Conservation (phyloP, 805 yeast genomes). For the Ogataea dorogensis region DNA sequence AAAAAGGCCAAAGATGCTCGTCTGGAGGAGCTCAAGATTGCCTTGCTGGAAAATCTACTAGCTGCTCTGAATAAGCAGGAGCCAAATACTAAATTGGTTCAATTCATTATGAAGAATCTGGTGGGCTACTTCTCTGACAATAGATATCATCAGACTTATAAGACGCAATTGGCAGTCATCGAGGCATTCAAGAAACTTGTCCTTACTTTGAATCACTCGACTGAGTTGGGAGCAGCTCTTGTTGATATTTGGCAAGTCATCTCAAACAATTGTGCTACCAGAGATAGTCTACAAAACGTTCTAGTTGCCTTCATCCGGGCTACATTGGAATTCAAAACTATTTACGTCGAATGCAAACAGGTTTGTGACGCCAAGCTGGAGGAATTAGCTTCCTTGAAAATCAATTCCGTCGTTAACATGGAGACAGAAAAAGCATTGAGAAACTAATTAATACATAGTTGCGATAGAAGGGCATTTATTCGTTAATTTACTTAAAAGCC, state of each 20-base stretch:
- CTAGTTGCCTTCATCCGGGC: conserved; percentile 45
- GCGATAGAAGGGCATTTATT: conserved; percentile 2
- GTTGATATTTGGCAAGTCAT: conserved; percentile 18
- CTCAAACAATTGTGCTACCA: conserved; percentile 15
- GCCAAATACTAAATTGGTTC: conserved; percentile 38
- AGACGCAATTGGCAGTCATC: conserved; percentile 17
- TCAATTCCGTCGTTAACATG: conserved; percentile 47
- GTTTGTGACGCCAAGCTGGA: conserved; percentile 40
- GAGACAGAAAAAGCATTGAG: conserved; percentile 31
- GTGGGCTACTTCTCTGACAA: conserved; percentile 21
- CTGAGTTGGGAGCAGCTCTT: conserved; percentile 11
- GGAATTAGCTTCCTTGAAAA: conserved; percentile 34
- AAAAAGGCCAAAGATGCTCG: conserved; percentile 22
- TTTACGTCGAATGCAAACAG: conserved; percentile 41
- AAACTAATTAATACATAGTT: conserved; percentile 2
- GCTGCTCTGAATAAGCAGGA: conserved; percentile 45
- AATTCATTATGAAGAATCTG: conserved; percentile 38
- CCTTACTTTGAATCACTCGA: neutral
- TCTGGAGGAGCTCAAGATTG: conserved; percentile 19
- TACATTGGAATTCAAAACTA: conserved; percentile 15
- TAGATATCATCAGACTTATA: conserved; percentile 17
- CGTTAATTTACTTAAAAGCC: conserved; percentile 50
- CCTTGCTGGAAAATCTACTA: conserved; percentile 14
- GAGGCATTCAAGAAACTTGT: conserved; percentile 6
- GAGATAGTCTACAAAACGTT: conserved; percentile 50